Evolutionary conservation across 208 protist species (phyloP), one percentile per base, ranked within the genome.

Genomic region (Crithidia thermophila): DNA sequence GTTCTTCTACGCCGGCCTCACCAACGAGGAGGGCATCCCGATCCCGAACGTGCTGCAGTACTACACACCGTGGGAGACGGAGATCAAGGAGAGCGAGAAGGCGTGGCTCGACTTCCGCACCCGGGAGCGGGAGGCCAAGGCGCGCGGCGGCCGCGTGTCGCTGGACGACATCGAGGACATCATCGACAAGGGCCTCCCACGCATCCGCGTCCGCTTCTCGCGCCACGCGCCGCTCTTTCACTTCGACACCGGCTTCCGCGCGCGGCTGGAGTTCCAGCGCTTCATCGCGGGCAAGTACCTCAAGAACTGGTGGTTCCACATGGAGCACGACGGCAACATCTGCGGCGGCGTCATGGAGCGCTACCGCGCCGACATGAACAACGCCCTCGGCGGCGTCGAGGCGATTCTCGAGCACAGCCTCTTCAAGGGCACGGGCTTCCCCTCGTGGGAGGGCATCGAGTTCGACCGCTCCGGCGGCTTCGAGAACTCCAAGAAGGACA

Each of bases 1-100:
- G 57, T 99, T 99, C 84, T 99, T 99, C 84, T 95, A 99, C 60
- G 87, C 89, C 10, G 99, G 99, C 59, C 98, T 99, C 80, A 97
- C 90, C 37, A 99, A 99, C 91, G 97, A 98, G 23, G 98, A 99
- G 75, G 95, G 99, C 72, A 95, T 99, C 67, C 93, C 99, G 1
- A 99, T 99, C 72, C 99, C 99, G 16, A 99, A 99, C 86, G 94
- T 99, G 10, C 98, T 99, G 74, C 96, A 99, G 75, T 99, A 99
- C 88, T 99, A 99, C 76, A 98, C 98, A 57, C 97, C 99, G 42
- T 99, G 99, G 99, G 98, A 99, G 81, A 97, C 94, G 20, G 99
- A 99, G 86, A 98, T 99, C 67, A 85, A 96, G 64, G 99, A 99
- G 78, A 99, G 98, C 52, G 98, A 99, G 83, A 91, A 98, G 62